Conservation (phyloP, 2,329 filamentous ascomycete genomes). For the Monilinia aucupariae region DNA sequence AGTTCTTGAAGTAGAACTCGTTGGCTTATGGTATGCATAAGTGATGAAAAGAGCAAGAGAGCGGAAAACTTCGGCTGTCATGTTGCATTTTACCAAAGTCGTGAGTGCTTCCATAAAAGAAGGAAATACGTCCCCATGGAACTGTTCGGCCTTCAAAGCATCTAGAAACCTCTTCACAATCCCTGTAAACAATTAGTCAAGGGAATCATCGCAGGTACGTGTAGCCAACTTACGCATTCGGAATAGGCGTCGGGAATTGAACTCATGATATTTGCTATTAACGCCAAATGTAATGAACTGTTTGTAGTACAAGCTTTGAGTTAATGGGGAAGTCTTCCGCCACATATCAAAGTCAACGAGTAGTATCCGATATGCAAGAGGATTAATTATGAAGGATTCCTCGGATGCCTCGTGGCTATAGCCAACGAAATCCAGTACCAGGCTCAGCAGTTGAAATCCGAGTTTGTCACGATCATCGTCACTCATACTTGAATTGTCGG, state of each 20-base stretch:
- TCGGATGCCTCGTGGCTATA: conserved; percentile 75
- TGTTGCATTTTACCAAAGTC: conserved; percentile 71
- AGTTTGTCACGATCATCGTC: conserved; percentile 51
- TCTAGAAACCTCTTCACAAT: conserved; percentile 88
- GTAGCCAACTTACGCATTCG: conserved; percentile 69
- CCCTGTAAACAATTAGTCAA: conserved; percentile 45
- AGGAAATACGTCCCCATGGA: conserved; percentile 65
- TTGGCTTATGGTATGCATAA: conserved; percentile 69
- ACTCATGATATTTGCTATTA: conserved; percentile 86
- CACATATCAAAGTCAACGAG: conserved; percentile 92
- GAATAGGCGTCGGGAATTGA: conserved; percentile 80
- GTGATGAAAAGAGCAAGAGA: conserved; percentile 89
- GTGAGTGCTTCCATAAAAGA: conserved; percentile 76
- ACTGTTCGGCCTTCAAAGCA: conserved; percentile 77
- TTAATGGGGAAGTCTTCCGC: conserved; percentile 69
- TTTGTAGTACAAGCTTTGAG: conserved; percentile 85
- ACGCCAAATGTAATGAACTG: conserved; percentile 85
- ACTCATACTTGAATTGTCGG: conserved; percentile 39
- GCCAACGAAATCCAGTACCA: conserved; percentile 81
- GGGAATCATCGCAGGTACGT: background rate
- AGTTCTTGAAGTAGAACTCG: conserved; percentile 46
- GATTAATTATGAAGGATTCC: conserved; percentile 91
- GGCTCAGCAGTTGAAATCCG: conserved; percentile 61
- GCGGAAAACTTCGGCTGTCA: conserved; percentile 78
- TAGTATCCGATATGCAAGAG: conserved; percentile 85